Evolutionary conservation across 2,329 filamentous ascomycete genomes (phyloP).

Genomic region (Fusarium gaditjirri): DNA sequence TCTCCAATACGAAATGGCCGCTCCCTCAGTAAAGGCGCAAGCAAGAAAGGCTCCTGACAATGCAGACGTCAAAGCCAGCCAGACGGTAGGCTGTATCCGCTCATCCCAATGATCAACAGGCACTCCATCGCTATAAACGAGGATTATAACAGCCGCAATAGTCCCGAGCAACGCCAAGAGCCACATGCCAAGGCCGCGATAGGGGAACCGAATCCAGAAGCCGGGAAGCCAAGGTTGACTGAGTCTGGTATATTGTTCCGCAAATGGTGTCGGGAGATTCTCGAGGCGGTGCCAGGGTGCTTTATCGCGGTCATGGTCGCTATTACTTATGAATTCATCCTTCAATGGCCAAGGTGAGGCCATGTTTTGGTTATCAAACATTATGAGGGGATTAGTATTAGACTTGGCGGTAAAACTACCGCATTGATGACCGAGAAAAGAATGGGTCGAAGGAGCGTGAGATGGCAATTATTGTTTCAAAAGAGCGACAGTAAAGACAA

Average conservation of each 20-base stretch:
- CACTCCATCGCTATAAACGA: constrained; percentile 32
- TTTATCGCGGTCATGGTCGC: neutral
- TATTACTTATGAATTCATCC: neutral
- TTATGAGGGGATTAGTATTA: neutral
- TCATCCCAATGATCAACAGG: constrained; percentile 32
- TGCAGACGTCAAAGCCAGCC: constrained; percentile 36
- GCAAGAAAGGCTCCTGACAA: constrained; percentile 34
- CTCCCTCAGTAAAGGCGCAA: constrained; percentile 31
- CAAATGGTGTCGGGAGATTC: neutral
- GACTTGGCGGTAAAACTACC: neutral
- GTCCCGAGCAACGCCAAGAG: constrained; percentile 28
- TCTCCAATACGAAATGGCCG: constrained; percentile 37
- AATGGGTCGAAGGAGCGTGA: neutral
- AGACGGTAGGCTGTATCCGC: constrained; percentile 33
- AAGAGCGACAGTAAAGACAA: neutral
- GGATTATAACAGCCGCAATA: constrained; percentile 21
- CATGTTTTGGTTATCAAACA: neutral
- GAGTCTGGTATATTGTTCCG: constrained; percentile 14
- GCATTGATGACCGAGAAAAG: neutral
- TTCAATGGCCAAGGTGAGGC: constrained; percentile 25
- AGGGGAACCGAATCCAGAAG: constrained; percentile 33
- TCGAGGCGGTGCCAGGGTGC: constrained; percentile 27
- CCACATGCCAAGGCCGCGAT: constrained; percentile 31
- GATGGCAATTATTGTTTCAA: neutral
- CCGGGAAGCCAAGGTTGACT: constrained; percentile 35